phyloP scores from a whole-genome alignment of 1,284 basidiomycete genomes.

The Mycena citricolor region DNA sequence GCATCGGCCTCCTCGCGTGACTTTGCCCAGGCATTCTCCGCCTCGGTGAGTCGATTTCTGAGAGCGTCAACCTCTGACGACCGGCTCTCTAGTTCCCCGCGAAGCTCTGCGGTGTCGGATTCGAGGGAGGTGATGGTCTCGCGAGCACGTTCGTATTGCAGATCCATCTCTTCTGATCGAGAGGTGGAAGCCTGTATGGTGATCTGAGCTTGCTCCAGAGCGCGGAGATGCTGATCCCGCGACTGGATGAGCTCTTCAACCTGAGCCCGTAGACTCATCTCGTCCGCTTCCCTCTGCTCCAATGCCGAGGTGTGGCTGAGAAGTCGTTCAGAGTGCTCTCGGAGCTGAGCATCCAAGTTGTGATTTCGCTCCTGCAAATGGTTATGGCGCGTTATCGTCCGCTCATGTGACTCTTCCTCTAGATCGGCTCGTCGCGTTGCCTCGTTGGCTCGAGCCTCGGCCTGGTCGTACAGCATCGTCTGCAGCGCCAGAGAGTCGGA shows the following conservation, averaged over 20 bases:
- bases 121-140: constrained; percentile 71
- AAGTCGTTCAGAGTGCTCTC: constrained; percentile 80
- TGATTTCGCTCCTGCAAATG: constrained; percentile 71
- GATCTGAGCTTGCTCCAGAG: constrained; percentile 82
- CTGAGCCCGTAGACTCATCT: constrained; percentile 62
- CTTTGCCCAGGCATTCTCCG: constrained; percentile 84
- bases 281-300: constrained; percentile 82
- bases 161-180: constrained; percentile 82
- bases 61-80: constrained; percentile 73
- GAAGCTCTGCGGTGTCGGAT: constrained; percentile 72
- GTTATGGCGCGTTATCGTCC: constrained; percentile 67
- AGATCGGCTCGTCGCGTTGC: constrained; percentile 80
- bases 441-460: constrained; percentile 81
- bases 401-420: constrained; percentile 79
- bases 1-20: constrained; percentile 89
- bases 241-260: constrained; percentile 70
- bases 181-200: constrained; percentile 76
- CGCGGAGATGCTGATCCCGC: constrained; percentile 81
- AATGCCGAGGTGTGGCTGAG: constrained; percentile 74
- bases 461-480: constrained; percentile 75
- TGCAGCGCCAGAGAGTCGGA: constrained; percentile 74
- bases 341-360: constrained; percentile 64
- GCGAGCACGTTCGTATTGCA: constrained; percentile 67
- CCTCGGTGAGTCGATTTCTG: constrained; percentile 63
- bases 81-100: constrained; percentile 75